Evolutionary conservation across 495 filamentous ascomycete genomes (phyloP), one percentile per base, ranked within the genome.

Genomic region (Xylaria flabelliformis): DNA sequence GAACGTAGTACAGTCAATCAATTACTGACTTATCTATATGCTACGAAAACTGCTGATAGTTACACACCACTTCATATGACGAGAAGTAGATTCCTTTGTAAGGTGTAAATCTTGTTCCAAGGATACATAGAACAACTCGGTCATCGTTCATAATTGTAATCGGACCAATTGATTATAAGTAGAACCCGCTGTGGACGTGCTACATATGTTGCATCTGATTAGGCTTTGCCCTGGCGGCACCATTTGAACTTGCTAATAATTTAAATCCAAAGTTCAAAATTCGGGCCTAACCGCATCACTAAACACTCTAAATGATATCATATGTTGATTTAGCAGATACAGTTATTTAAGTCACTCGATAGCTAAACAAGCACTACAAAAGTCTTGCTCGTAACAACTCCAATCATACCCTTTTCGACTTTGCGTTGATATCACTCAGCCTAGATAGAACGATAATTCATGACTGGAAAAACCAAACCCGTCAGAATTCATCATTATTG

Each of bases 381-480:
- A 15, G 2, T 1, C 26, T 26, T 12, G n/a, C 26, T 17, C 53
- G 53, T 13, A 32, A n/a, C n/a, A 4, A 32, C 6, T 26, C 13
- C 13, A 17, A 56, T 15, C 5, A 32, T 7, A 56, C 24, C 13
- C 29, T 7, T 7, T 26, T 56, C 13, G 53, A 32, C 4, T 56
- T 56, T 26, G 15, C 17, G 13, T 32, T 17, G 6, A 15, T 4
- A 13, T 1, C 13, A 17, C 4, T 32, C 1, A 2, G 26, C 15
- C 26, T 7, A 15, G 3, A 13, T 55, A 13, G 85, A 82, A 5
- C 85, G 84, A 58, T 83, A 81, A 0, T 73, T 74, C 29, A 82
- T 74, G 1, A 85, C 85, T 67, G 87, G 78, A 84, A 82, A 15
- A 88, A 77, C 81, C 82, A 88, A 7, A 89, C 77, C 76, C 88